Percentiles rank a stretch among this genome's conserved stretches.
phyloP scores from a whole-genome alignment of 2,329 filamentous ascomycete genomes.

The Zasmidium angulare region DNA sequence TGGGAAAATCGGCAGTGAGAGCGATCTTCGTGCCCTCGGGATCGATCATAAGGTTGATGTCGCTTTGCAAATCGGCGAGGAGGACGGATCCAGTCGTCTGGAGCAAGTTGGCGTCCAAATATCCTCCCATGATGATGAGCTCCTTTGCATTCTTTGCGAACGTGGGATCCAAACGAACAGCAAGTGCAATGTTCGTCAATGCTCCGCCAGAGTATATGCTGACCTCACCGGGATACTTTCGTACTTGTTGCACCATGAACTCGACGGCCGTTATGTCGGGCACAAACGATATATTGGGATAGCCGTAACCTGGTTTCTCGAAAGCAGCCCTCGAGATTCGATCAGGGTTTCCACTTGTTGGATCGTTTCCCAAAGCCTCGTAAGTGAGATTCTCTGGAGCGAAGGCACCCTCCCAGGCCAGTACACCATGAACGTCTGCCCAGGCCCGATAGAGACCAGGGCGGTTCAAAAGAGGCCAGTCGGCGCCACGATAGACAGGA shows the following conservation, averaged over 20 bases:
- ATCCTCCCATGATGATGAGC: constrained; percentile 53
- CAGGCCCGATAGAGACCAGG: constrained; percentile 42
- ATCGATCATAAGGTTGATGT: constrained; percentile 54
- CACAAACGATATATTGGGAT: constrained; percentile 45
- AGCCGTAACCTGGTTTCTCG: constrained; percentile 46
- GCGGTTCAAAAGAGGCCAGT: constrained; percentile 51
- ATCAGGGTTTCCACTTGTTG: constrained; percentile 47
- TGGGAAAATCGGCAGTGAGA: constrained; percentile 48
- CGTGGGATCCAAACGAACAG: constrained; percentile 46
- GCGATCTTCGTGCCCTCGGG: constrained; percentile 53
- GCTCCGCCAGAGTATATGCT: constrained; percentile 49
- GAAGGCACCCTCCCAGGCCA: constrained; percentile 51
- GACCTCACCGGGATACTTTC: constrained; percentile 52
- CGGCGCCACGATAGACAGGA: constrained; percentile 48
- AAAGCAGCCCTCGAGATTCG: constrained; percentile 45
- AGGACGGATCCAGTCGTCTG: constrained; percentile 30
- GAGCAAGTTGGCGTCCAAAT: constrained; percentile 43
- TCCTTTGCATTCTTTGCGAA: constrained; percentile 50
- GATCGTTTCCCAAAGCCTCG: constrained; percentile 46
- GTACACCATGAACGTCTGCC: constrained; percentile 45
- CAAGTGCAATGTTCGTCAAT: constrained; percentile 52
- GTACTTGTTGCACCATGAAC: constrained; percentile 49
- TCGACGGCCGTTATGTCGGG: constrained; percentile 42
- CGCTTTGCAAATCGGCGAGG: constrained; percentile 29
- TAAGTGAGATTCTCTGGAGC: constrained; percentile 44